Evolutionary conservation across 2,329 filamentous ascomycete genomes (phyloP), one percentile per base, ranked within the genome.

Genomic region (Microcyclosporella mali): DNA sequence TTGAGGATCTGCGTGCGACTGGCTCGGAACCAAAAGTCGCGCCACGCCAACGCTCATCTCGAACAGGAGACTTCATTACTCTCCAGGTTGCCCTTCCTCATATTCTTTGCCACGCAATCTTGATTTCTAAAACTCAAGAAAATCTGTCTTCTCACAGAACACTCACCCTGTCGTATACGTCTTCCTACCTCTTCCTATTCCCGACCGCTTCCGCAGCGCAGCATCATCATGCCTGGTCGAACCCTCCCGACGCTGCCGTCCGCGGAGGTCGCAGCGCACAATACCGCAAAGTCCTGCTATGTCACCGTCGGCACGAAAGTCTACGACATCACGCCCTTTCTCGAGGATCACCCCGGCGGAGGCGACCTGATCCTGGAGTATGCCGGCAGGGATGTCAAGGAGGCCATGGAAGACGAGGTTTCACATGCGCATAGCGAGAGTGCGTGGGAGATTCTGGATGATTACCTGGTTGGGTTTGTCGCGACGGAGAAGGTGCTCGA

Each of bases 371-470:
- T 98, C 49, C 72, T 95, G 50, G 85, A 95, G 40, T 94, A 92
- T 64, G 92, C 78, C 25, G 90, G 90, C 53, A 86, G 88, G 65
- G 92, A 98, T 66, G 75, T 95, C 45, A 76, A 78, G 51, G 75
- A 81, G 3, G 94, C 95, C 46, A 73, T 98, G 67, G 81, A 84
- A 61, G 89, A 98, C 60, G 75, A 82, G 48, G 70, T 78, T 33
- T 95, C 89, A 27, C 92, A 98, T 62, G 70, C 73, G 33, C 92
- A 98, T 65, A 88, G 85, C 36, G 89, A 97, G 49, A 77, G 88
- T 2, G 92, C 92, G n/a, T 98, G 95, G 67, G 90, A 97, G 58
- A 85, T 97, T 11, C 74, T 98, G 18, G 86, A 94, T 34, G 92
- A 97, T 31, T 84, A 79, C 34, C 75, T 90, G 12, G 74, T 97